Evolutionary conservation across 306 rosid species (phyloP).

Genomic region (Adenanthera pavonina): DNA sequence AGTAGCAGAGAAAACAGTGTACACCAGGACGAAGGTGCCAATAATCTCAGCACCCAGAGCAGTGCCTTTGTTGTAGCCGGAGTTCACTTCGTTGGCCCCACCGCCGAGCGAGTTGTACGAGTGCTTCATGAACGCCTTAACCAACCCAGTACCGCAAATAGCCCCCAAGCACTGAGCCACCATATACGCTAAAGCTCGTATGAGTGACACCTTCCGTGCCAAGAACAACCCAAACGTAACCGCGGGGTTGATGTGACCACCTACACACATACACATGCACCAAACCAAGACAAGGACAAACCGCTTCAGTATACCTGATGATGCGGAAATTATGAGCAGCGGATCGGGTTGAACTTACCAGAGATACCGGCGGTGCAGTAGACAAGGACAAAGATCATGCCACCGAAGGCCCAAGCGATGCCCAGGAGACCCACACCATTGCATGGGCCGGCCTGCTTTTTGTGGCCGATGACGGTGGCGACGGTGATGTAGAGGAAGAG

Average conservation of each 20-base stretch:
- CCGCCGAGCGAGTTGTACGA: slow-evolving; percentile 49
- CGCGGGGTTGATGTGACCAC: slow-evolving; percentile 64
- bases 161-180: slow-evolving; percentile 50
- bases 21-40: slow-evolving; percentile 8
- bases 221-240: slow-evolving; percentile 53
- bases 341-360: slow-evolving; percentile 32
- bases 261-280: slow-evolving; percentile 28
- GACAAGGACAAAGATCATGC: slow-evolving; percentile 79
- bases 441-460: slow-evolving; percentile 38
- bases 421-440: slow-evolving; percentile 72
- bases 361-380: slow-evolving; percentile 86
- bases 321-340: background rate
- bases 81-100: slow-evolving; percentile 50
- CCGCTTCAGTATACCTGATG: background rate
- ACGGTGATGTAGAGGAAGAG: slow-evolving; percentile 76
- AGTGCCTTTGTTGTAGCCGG: slow-evolving; percentile 58
- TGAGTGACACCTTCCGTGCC: slow-evolving; percentile 70
- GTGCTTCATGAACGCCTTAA: slow-evolving; percentile 63
- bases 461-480: slow-evolving; percentile 69
- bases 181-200: slow-evolving; percentile 63
- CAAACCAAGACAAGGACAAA: background rate
- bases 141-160: slow-evolving; percentile 49
- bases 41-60: slow-evolving; percentile 43
- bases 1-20: slow-evolving; percentile 49
- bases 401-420: slow-evolving; percentile 80